phyloP scores from a whole-genome alignment of 192 early-diverging fungal genomes.

The Coemansia sp. region DNA sequence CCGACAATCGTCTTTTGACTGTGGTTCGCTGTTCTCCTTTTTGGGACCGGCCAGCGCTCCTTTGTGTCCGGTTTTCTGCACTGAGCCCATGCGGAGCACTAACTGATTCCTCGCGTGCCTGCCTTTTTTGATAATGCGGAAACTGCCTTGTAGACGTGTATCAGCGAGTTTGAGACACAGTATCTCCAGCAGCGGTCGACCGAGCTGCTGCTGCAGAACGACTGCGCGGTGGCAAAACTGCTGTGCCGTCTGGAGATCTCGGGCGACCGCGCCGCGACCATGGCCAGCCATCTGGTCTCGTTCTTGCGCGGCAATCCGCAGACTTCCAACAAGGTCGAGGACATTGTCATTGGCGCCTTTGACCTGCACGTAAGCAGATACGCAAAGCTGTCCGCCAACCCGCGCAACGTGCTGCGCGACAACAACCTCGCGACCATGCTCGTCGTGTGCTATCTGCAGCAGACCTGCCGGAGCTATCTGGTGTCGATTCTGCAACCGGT shows the following conservation, averaged over 20 bases:
- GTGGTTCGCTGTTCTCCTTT: too few species aligned
- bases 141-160: constrained; percentile 23
- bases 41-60: too few species aligned
- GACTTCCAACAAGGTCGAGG: constrained; percentile 31
- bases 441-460: constrained; percentile 48
- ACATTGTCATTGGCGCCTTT: constrained; percentile 45
- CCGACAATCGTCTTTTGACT: too few species aligned
- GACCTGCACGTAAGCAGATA: constrained; percentile 34
- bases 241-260: constrained; percentile 40
- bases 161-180: constrained; percentile 46
- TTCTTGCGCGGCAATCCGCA: constrained; percentile 47
- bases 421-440: constrained; percentile 52
- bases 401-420: constrained; percentile 37
- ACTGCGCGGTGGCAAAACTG: constrained; percentile 30
- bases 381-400: constrained; percentile 19
- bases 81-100: too few species aligned
- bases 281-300: constrained; percentile 48
- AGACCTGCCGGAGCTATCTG: constrained; percentile 42
- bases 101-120: neutral
- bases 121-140: neutral
- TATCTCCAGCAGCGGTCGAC: constrained; percentile 49
- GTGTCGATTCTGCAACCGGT: constrained; percentile 50
- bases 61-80: too few species aligned
- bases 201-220: constrained; percentile 34
- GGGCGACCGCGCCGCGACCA: constrained; percentile 44